Base-by-base conservation (phyloP, 75 land plant species). In the Cunninghamia lanceolata region DNA sequence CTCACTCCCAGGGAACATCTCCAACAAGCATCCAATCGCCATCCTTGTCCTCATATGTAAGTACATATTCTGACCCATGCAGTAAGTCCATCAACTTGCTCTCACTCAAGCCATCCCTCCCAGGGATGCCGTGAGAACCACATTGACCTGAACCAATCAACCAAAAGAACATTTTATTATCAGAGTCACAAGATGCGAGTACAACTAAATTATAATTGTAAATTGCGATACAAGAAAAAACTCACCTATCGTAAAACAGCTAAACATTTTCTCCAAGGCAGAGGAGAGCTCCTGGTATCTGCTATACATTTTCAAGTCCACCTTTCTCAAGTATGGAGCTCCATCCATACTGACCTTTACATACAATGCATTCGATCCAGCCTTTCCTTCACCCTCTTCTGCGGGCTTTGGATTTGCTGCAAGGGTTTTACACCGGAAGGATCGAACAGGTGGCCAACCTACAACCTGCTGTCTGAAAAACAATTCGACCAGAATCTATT, bases 1-100 rank as follows among this genome's bases (percentile, higher is more conserved):
- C 90, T 91, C 87, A 95, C 93, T 86, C 94, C 95, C 96, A 94
- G n/a, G 95, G 95, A 28, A 94, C 93, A 84, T 92, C 94, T 35
- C 93, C 94, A 28, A 93, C 94, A n/a, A 93, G 90, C 94, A 93
- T 92, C 88, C 89, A 89, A 50, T 93, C 94, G 32, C 94, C 91
- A 66, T 93, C 94, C 30, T 89, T 90, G 76, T 93, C 94, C 84
- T 93, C 94, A 42, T 93, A 92, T 13, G 93, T 93, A 76, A 93
- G 95, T 15, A 93, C 92, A 86, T 89, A 94, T 59, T 93, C 95
- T 8, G 90, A 80, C 34, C 93, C 93, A 63, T 93, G 83, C 71
- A 90, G 78, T 42, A 86, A 85, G 73, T 90, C 89, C 70, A 92
- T 84, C 43, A 89, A 63, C 84, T 85, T 90, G n/a, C 90, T 88